Conservation (phyloP, 495 filamentous ascomycete genomes). For the Pyrenula massariospora region DNA sequence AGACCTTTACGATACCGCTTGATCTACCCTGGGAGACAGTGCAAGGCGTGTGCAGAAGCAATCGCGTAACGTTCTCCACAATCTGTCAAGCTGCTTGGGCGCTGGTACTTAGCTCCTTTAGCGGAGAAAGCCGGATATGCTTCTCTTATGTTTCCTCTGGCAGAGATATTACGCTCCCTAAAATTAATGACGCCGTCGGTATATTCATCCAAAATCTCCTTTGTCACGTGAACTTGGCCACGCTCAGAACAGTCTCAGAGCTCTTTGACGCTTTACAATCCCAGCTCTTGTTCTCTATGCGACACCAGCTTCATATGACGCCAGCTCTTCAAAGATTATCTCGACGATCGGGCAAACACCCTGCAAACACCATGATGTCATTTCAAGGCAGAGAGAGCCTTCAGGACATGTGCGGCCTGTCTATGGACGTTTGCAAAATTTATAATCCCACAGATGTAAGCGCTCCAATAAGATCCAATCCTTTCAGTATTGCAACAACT, state of each 20-base stretch:
- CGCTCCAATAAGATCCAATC: conserved; percentile 41
- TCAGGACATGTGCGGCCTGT: conserved; percentile 22
- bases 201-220: conserved; percentile 43
- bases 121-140: conserved; percentile 35
- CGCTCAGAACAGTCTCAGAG: conserved; percentile 13
- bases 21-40: too few relatives aligned
- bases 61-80: conserved; percentile 37
- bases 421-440: conserved; percentile 12
- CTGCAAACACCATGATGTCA: conserved; percentile 24
- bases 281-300: conserved; percentile 36
- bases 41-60: conserved; percentile 30
- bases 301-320: conserved; percentile 33
- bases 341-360: conserved; percentile 42
- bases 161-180: conserved; percentile 32
- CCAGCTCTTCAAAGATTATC: too few relatives aligned
- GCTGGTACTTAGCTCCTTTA: conserved; percentile 35
- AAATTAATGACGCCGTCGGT: conserved; percentile 35
- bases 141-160: conserved; percentile 43
- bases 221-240: conserved; percentile 30
- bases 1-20: conserved; percentile 19
- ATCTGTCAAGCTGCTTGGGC: conserved; percentile 43
- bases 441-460: conserved; percentile 26
- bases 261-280: conserved; percentile 30
- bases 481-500: too few relatives aligned
- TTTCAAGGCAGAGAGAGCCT: conserved; percentile 36